A percentile compares a stretch with the other conserved stretches of the same genome.
Conservation (phyloP, 768 basidiomycete species). For the Podaxis sp. region DNA sequence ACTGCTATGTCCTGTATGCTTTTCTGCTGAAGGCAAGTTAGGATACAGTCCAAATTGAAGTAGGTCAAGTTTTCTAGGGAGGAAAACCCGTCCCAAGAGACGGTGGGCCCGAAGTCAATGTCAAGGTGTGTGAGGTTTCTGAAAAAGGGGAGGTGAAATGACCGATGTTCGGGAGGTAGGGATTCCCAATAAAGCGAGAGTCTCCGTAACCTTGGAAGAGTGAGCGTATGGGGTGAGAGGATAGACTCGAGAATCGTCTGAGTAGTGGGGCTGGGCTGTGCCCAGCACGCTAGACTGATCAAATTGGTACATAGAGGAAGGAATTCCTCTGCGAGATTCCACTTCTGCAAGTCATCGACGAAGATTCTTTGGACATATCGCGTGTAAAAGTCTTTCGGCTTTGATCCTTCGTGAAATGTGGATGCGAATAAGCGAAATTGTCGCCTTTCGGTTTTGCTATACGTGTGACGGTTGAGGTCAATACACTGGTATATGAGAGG, state of each 20-base stretch:
- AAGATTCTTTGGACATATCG: neutral
- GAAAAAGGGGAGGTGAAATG: slow-evolving; percentile 7
- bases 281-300: slow-evolving; percentile 7
- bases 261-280: neutral
- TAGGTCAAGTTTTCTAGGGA: slow-evolving; percentile 4
- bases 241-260: slow-evolving; percentile 1
- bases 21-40: neutral
- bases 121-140: slow-evolving; percentile 11
- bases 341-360: slow-evolving; percentile 1
- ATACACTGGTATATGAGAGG: slow-evolving; percentile 15
- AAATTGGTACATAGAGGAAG: slow-evolving; percentile 9
- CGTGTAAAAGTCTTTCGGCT: slow-evolving; percentile 7
- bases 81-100: neutral
- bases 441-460: neutral
- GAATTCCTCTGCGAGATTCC: neutral
- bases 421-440: neutral
- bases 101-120: neutral
- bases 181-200: slow-evolving; percentile 8
- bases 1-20: neutral
- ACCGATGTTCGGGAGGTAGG: neutral
- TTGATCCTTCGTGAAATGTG: neutral
- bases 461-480: neutral
- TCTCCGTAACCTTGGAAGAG: neutral
- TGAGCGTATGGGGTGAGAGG: neutral
- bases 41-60: slow-evolving; percentile 9